These are phyloP conservation scores for Pythium pectinolyticum DNA, from an alignment of 352 stramenopile genomes.

Conservation along the genomic window DNA sequence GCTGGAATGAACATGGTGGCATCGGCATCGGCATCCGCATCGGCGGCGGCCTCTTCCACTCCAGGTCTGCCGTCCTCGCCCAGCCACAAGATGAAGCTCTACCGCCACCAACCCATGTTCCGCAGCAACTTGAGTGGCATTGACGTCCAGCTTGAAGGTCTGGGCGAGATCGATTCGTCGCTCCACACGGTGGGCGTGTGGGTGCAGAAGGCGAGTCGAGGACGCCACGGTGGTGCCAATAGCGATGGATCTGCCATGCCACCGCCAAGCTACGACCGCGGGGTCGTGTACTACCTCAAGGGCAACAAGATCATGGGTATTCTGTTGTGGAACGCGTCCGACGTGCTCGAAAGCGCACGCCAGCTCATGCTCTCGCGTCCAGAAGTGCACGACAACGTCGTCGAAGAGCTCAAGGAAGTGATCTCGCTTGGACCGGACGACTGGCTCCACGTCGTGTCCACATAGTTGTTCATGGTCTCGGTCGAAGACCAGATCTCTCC, in stretches of 20 bases:
- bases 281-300: conserved; percentile 90
- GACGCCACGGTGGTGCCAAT: neutral
- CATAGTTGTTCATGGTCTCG: conserved; percentile 11
- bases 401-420: conserved; percentile 74
- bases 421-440: conserved; percentile 87
- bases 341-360: conserved; percentile 83
- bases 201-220: conserved; percentile 49
- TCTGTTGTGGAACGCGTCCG: conserved; percentile 87
- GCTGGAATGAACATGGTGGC: conserved; percentile 88
- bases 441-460: conserved; percentile 73
- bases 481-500: too few relatives aligned
- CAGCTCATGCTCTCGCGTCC: conserved; percentile 78
- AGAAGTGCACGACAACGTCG: conserved; percentile 68
- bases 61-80: conserved; percentile 15
- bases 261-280: conserved; percentile 60
- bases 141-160: conserved; percentile 77
- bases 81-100: conserved; percentile 71
- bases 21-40: neutral
- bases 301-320: conserved; percentile 90
- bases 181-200: conserved; percentile 80
- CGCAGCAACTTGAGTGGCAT: conserved; percentile 73
- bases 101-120: conserved; percentile 89
- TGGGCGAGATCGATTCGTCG: conserved; percentile 84
- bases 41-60: too few relatives aligned
- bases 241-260: neutral